A percentile compares a stretch with the other conserved stretches of the same genome.
Conservation (phyloP, 257 asterid genomes). For the Solanum rostratum region DNA sequence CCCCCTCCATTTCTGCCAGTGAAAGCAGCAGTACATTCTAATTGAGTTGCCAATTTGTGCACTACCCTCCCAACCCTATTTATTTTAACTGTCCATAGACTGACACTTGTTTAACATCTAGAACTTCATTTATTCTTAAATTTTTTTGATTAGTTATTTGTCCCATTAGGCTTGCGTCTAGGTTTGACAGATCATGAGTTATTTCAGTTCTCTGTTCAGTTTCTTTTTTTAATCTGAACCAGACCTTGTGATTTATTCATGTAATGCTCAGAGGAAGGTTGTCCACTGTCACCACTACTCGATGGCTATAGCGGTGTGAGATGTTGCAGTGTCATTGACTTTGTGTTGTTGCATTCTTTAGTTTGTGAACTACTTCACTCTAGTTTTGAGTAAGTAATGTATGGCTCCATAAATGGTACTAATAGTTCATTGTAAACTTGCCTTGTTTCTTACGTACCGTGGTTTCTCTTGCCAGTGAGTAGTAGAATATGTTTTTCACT, state of each 20-base stretch:
- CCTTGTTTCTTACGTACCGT: background rate
- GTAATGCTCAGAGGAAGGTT: background rate
- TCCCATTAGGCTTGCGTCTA: conserved; percentile 7
- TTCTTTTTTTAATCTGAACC: background rate
- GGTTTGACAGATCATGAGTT: conserved; percentile 4
- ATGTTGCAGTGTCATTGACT: background rate
- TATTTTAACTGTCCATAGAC: conserved; percentile 61
- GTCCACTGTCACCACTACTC: background rate
- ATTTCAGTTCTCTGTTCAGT: background rate
- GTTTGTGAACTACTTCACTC: background rate
- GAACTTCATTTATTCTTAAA: conserved; percentile 21
- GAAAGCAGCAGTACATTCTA: conserved; percentile 64
- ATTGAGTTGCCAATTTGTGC: conserved; percentile 11
- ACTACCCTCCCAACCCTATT: conserved; percentile 3
- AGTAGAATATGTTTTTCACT: background rate
- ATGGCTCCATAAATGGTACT: background rate
- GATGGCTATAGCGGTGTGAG: background rate
- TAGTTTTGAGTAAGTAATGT: background rate
- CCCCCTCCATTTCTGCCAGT: conserved; percentile 51
- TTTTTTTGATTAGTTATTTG: conserved; percentile 22
- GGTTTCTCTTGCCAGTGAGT: background rate
- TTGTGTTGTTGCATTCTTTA: background rate
- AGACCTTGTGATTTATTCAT: background rate
- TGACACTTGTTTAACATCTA: conserved; percentile 33
- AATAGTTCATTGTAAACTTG: background rate